Evolutionary conservation across 352 stramenopile species (phyloP).

Genomic region (Aphanomyces astaci): DNA sequence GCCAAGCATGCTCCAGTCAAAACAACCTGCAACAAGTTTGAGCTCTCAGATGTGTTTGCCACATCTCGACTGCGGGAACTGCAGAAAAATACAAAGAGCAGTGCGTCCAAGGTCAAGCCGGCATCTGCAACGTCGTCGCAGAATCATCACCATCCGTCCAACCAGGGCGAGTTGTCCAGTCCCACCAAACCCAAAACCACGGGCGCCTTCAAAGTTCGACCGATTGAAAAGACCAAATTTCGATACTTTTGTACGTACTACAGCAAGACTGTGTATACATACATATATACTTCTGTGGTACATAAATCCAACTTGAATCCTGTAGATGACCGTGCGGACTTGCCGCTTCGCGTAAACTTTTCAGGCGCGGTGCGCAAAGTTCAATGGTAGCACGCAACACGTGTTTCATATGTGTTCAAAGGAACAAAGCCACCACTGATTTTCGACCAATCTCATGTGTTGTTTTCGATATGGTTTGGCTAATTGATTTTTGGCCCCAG

Average conservation of each 20-base stretch:
- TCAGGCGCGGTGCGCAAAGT: conserved; percentile 57
- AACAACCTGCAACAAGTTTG: neutral
- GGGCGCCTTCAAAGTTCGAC: conserved; percentile 50
- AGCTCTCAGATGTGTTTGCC: neutral
- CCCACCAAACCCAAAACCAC: conserved; percentile 37
- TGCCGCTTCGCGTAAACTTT: conserved; percentile 69
- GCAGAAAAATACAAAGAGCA: conserved; percentile 19
- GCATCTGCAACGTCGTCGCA: too few species aligned
- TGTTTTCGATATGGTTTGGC: too few species aligned
- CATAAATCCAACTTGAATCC: neutral
- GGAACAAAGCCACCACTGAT: too few species aligned
- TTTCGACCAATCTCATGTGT: too few species aligned
- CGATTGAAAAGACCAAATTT: conserved; percentile 67
- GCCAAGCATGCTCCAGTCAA: neutral
- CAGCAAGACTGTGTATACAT: neutral
- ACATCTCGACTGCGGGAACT: conserved; percentile 3
- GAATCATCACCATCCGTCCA: neutral
- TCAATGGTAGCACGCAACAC: too few species aligned
- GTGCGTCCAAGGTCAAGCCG: conserved; percentile 6
- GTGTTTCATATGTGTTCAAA: too few species aligned
- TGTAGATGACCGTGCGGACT: conserved; percentile 58
- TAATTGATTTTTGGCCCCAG: too few species aligned
- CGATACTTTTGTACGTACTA: conserved; percentile 76
- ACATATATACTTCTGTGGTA: neutral
- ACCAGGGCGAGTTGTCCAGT: neutral